phyloP scores from a whole-genome alignment of 129 eudicot genomes.

The carrot (Daucus carota) region DH1_v3.0 NC_030386.2:28379501-28380000 shows the following conservation, averaged over 20 bases:
- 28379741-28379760: background rate
- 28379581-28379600: background rate
- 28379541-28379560: background rate
- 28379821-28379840: background rate
- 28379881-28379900: background rate
- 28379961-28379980: constrained; percentile 76
- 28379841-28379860: background rate
- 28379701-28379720: background rate
- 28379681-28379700: too few species aligned
- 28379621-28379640: background rate
- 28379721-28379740: background rate
- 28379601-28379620: background rate
- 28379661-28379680: background rate
- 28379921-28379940: background rate
- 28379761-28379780: constrained; percentile 1
- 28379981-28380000: constrained; percentile 80
- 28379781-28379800: background rate
- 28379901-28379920: background rate
- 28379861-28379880: background rate
- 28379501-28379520: background rate
- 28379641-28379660: too few species aligned
- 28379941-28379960: constrained; percentile 76
- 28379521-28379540: background rate
- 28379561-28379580: background rate
- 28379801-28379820: background rate